Evolutionary conservation across 2,329 filamentous ascomycete species (phyloP), one percentile per base, ranked within the genome.

Genomic region (Colletotrichum agaves): DNA sequence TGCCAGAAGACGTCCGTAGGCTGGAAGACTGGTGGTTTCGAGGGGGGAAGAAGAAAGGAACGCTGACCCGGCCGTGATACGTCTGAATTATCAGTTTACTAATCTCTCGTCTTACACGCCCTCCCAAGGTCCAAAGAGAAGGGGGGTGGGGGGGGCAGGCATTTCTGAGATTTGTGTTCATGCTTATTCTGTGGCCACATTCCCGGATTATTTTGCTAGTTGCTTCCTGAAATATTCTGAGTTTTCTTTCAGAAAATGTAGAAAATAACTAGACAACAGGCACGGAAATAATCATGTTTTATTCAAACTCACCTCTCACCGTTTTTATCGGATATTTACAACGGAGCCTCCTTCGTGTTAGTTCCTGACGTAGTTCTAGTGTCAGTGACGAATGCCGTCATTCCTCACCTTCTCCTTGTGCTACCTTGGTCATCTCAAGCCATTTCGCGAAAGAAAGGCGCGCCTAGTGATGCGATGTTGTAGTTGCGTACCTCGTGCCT

Each of bases 131-230:
- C 46, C 12, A n/a, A n/a, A n/a, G n/a, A n/a, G 37, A 3, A 17
- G 31, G 50, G 41, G 41, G 17, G 5, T 4, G 23, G 35, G 43
- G 43, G 43, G 33, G 44, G n/a, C 47, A n/a, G n/a, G n/a, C 49
- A 23, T 47, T 31, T 39, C 21, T 66, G 58, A 66, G 63, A 62
- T 66, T 44, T 56, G 63, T 66, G 63, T 56, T 66, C 62, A 67
- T 67, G 63, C 63, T 67, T 67, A 67, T 67, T 67, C 19, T 57
- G 43, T 62, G 59, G 63, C 31, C 52, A 50, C 57, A 55, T 43
- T 57, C 41, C 41, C 35, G 17, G 15, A 19, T 49, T 5, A 37
- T 13, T 37, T 11, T 12, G 17, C 10, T 8, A 27, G 6, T 41
- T 41, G n/a, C n/a, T 55, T 7, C 10, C 10, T 37, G 10, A 23